Evolutionary conservation across 495 filamentous ascomycete genomes (phyloP).

Genomic region (Talaromyces ruber): DNA sequence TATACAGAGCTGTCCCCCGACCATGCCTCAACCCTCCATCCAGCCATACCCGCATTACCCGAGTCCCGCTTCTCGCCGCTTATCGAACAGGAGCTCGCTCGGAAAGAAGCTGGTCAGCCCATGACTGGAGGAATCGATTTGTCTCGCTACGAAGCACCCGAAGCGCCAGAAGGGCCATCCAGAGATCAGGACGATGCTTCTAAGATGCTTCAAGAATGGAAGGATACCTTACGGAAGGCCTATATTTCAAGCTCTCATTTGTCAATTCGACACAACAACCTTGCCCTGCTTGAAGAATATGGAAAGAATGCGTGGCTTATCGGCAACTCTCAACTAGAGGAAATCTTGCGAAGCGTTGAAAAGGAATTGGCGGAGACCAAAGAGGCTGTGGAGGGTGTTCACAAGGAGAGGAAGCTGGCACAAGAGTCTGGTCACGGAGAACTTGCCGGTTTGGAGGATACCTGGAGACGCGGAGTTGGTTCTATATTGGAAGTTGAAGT

Average conservation of each 20-base stretch:
- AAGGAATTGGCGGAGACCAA: conserved; percentile 61
- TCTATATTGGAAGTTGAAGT: conserved; percentile 66
- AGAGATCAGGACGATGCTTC: conserved; percentile 16
- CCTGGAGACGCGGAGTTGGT: conserved; percentile 66
- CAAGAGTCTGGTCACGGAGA: conserved; percentile 66
- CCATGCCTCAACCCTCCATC: conserved; percentile 25
- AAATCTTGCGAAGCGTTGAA: conserved; percentile 63
- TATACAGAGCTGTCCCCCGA: conserved; percentile 49
- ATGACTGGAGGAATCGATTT: conserved; percentile 62
- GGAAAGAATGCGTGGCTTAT: conserved; percentile 91
- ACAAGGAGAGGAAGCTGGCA: conserved; percentile 55
- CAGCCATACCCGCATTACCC: conserved; percentile 27
- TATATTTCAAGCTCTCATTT: conserved; percentile 64
- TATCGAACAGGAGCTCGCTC: conserved; percentile 53
- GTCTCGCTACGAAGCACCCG: conserved; percentile 68
- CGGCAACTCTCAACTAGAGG: conserved; percentile 70
- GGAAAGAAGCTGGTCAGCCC: conserved; percentile 44
- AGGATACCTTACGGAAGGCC: conserved; percentile 31
- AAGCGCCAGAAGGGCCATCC: conserved; percentile 25
- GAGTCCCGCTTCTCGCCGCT: conserved; percentile 48
- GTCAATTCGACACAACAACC: conserved; percentile 53
- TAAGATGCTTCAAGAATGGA: conserved; percentile 30
- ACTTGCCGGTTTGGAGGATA: conserved; percentile 58
- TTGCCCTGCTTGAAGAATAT: conserved; percentile 65
- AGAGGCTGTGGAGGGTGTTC: conserved; percentile 59